A percentile compares a stretch with the other conserved stretches of the same genome.
Evolutionary conservation across 495 filamentous ascomycete genomes (phyloP).

Genomic region (Durotheca rogersii): DNA sequence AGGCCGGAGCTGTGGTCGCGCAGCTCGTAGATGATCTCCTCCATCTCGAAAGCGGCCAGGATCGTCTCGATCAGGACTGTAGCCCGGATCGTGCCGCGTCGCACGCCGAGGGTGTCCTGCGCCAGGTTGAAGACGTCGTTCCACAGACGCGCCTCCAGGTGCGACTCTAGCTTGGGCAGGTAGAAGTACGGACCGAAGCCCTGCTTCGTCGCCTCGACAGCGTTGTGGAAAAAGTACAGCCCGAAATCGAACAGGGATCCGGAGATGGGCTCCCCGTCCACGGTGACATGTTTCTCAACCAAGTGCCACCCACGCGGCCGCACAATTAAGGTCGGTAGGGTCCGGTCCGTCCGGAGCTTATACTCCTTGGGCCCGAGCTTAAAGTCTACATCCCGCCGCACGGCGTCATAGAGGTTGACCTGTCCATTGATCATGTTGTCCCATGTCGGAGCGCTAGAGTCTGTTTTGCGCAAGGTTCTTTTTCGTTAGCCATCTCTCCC

Average conservation of each 20-base stretch:
- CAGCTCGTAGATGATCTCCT: constrained; percentile 99
- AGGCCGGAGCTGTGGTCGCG: constrained; percentile 94
- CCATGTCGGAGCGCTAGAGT: constrained; percentile 97
- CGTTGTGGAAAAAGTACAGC: constrained; percentile 99
- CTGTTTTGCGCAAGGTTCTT: constrained; percentile 51
- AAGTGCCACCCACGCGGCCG: constrained; percentile 92
- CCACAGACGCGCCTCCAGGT: constrained; percentile 96
- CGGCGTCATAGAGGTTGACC: constrained; percentile 96
- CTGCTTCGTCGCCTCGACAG: constrained; percentile 77
- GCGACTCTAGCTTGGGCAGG: constrained; percentile 98
- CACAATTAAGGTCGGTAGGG: constrained; percentile 79
- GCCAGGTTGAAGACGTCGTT: constrained; percentile 98
- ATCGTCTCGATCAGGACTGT: constrained; percentile 99
- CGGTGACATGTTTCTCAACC: constrained; percentile 97
- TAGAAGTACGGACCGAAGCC: constrained; percentile 97
- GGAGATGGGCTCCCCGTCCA: constrained; percentile 94
- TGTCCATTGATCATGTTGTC: constrained; percentile 99
- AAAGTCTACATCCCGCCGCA: constrained; percentile 94
- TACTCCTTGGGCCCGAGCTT: constrained; percentile 94
- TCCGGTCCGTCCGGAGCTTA: constrained; percentile 86
- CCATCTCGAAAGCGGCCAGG: constrained; percentile 99
- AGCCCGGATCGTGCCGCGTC: constrained; percentile 87
- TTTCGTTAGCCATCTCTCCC: constrained; percentile 9
- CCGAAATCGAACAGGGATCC: constrained; percentile 96
- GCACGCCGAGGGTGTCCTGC: constrained; percentile 89